Evolutionary conservation across 1,284 basidiomycete species (phyloP).

Genomic region (Cutaneotrichosporon sp.): DNA sequence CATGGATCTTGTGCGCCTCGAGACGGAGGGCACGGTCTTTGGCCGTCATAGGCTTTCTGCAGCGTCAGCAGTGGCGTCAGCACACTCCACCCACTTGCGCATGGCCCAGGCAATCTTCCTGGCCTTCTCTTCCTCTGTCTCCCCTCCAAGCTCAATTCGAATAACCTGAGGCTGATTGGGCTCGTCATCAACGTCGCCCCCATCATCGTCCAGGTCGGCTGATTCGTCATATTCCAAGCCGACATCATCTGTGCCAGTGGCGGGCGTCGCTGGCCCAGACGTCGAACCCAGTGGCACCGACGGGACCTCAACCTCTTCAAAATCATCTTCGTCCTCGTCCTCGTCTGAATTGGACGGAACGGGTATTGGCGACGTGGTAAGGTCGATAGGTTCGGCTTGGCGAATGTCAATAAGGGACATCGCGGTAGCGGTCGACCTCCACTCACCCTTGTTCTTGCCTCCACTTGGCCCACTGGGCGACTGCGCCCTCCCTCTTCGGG

Average conservation of each 20-base stretch:
- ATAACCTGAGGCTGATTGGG: slow-evolving; percentile 24
- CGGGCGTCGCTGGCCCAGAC: slow-evolving; percentile 27
- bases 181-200: slow-evolving; percentile 24
- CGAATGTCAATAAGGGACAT: neutral
- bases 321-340: slow-evolving; percentile 38
- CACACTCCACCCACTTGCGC: slow-evolving; percentile 32
- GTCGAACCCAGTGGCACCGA: slow-evolving; percentile 24
- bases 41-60: slow-evolving; percentile 46
- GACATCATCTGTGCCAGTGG: neutral
- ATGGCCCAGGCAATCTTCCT: slow-evolving; percentile 35
- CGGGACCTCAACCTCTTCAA: slow-evolving; percentile 45
- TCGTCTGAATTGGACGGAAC: slow-evolving; percentile 12
- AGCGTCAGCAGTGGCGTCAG: neutral
- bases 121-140: slow-evolving; percentile 39
- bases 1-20: slow-evolving; percentile 80
- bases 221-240: slow-evolving; percentile 3
- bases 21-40: slow-evolving; percentile 66
- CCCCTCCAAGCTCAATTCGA: slow-evolving; percentile 39
- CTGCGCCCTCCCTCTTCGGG: neutral
- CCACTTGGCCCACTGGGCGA: neutral
- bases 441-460: slow-evolving; percentile 8
- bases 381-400: slow-evolving; percentile 11
- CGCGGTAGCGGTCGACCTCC: neutral
- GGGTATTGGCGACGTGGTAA: slow-evolving; percentile 10
- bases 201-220: slow-evolving; percentile 18